These are phyloP conservation scores for Vicia sativa DNA, from an alignment of 306 rosid genomes.

Conservation along the genomic window DNA sequence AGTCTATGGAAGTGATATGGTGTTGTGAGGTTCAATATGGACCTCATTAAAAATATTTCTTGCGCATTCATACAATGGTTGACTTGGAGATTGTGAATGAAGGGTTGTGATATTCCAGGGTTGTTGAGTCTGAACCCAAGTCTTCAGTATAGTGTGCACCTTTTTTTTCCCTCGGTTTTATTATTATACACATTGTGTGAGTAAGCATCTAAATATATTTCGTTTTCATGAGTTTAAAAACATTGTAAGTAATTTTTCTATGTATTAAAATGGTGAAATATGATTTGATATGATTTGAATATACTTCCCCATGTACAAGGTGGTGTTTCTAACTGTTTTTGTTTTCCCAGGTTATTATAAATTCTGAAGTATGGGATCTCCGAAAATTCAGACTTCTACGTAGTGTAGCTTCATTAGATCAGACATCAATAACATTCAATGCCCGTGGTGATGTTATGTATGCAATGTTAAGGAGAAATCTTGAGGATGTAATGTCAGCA, in stretches of 20 bases:
- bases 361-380: constrained; percentile 99
- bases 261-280: not conserved
- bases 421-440: constrained; percentile 85
- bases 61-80: not conserved
- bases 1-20: constrained; percentile 3
- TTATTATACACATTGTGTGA: not conserved
- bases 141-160: constrained; percentile 6
- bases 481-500: constrained; percentile 94
- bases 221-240: not conserved
- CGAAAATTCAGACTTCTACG: constrained; percentile 88
- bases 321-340: constrained; percentile 23
- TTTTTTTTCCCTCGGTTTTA: not conserved
- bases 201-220: not conserved
- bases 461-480: constrained; percentile 90
- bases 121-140: constrained; percentile 1
- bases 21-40: not conserved
- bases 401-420: constrained; percentile 93
- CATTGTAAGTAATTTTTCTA: not conserved
- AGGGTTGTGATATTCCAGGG: not conserved
- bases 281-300: not conserved
- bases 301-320: not conserved
- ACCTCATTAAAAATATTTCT: not conserved
- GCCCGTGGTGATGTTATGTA: constrained; percentile 96
- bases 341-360: constrained; percentile 76
- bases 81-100: constrained; percentile 5